Evolutionary conservation across 768 basidiomycete species (phyloP).

Genomic region (Hericium alpestre): DNA sequence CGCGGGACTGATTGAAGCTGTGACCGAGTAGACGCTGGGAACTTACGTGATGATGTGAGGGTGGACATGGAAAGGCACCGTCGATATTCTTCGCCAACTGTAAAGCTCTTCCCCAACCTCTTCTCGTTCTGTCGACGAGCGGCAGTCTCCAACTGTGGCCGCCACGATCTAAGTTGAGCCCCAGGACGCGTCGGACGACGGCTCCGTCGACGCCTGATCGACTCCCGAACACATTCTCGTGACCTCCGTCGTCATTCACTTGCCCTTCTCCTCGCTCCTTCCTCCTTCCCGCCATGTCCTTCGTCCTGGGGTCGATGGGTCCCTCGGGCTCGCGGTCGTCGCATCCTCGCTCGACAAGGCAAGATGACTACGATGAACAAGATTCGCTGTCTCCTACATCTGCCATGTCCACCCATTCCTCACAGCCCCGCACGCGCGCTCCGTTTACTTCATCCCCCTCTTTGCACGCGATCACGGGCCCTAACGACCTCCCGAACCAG

Average conservation of each 20-base stretch:
- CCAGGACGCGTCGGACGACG: no score
- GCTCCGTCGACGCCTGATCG: neutral
- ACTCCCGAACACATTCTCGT: neutral
- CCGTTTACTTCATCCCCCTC: neutral
- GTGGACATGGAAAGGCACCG: neutral
- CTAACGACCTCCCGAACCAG: neutral
- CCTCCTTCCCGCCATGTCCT: neutral
- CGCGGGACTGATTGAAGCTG: neutral
- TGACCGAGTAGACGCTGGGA: no score
- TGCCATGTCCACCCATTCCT: neutral
- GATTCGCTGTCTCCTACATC: neutral
- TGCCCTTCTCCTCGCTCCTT: neutral
- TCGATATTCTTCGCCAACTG: no score
- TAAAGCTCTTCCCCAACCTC: neutral
- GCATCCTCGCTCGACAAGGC: neutral
- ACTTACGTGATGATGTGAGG: neutral
- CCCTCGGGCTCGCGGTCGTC: neutral
- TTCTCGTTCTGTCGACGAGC: neutral
- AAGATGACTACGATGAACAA: neutral
- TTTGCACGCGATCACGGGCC: neutral
- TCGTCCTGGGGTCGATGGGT: neutral
- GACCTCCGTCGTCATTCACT: neutral
- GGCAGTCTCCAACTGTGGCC: neutral
- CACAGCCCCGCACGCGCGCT: constrained; percentile 13
- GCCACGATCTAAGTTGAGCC: no score